phyloP scores from a whole-genome alignment of 2,329 filamentous ascomycete species.

The Colletotrichum karsti region DNA sequence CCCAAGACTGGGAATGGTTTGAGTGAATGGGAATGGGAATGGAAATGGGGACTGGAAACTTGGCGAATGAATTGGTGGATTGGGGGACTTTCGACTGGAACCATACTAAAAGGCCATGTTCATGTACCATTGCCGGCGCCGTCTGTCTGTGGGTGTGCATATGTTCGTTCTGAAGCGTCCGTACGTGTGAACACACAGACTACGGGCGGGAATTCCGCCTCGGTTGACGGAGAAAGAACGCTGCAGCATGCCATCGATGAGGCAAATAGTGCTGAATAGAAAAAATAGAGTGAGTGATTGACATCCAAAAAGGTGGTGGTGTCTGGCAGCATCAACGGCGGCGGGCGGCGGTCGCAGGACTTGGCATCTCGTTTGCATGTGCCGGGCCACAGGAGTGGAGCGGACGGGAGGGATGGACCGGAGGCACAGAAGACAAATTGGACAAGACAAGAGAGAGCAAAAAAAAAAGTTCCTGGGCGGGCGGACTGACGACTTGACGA shows the following conservation, averaged over 20 bases:
- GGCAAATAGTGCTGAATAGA: background rate
- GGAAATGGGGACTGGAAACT: background rate
- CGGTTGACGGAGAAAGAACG: background rate
- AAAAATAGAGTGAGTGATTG: background rate
- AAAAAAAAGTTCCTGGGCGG: background rate
- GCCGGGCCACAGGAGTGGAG: constrained; percentile 20
- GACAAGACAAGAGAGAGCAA: no score
- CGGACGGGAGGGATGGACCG: constrained; percentile 28
- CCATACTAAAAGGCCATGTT: background rate
- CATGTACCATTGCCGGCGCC: background rate
- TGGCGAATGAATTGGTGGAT: background rate
- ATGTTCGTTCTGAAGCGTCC: background rate
- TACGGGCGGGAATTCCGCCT: background rate
- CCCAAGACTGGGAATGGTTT: background rate
- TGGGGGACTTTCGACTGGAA: background rate
- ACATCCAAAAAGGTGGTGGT: background rate
- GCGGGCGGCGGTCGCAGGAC: constrained; percentile 15
- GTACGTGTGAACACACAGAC: background rate
- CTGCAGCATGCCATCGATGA: background rate
- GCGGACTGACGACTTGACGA: background rate
- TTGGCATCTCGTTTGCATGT: constrained; percentile 23
- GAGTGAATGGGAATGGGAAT: background rate
- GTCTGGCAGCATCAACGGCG: background rate
- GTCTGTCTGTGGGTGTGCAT: background rate
- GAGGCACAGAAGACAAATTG: constrained; percentile 20